Evolutionary conservation across 169 alveolate species (phyloP).

Genomic region (Toxoplasma gondii): DNA sequence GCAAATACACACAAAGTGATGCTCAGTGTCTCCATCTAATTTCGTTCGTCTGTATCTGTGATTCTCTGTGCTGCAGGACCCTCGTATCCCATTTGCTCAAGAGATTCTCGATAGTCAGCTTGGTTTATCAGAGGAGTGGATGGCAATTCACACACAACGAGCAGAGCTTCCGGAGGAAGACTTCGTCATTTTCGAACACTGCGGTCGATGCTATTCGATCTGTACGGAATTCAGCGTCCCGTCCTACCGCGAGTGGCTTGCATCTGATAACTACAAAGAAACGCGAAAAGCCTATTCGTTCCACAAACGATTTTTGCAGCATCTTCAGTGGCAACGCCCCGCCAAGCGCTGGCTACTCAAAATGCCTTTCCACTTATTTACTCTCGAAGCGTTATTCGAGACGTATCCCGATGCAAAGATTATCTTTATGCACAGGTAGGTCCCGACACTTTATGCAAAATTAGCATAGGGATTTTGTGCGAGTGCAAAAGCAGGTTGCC

Average conservation of each 20-base stretch:
- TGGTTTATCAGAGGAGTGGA: slow-evolving; percentile 71
- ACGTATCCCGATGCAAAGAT: slow-evolving; percentile 71
- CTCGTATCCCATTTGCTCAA: slow-evolving; percentile 68
- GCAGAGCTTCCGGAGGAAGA: slow-evolving; percentile 73
- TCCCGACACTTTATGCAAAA: too few species aligned
- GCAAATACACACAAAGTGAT: neutral
- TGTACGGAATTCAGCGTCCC: slow-evolving; percentile 68
- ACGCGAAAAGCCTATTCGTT: slow-evolving; percentile 65
- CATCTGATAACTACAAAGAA: slow-evolving; percentile 63
- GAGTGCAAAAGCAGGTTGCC: neutral
- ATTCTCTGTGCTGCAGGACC: slow-evolving; percentile 61
- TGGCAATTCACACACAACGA: slow-evolving; percentile 71
- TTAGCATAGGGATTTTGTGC: too few species aligned
- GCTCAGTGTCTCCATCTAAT: neutral
- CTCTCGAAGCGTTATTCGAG: slow-evolving; percentile 72
- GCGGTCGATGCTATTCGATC: slow-evolving; percentile 70
- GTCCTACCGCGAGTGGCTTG: slow-evolving; percentile 67
- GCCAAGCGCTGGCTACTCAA: slow-evolving; percentile 71
- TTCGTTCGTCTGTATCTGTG: neutral
- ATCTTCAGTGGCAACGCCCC: slow-evolving; percentile 71
- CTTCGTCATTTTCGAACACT: slow-evolving; percentile 71
- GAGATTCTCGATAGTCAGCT: slow-evolving; percentile 69
- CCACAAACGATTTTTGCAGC: slow-evolving; percentile 74
- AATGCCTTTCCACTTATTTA: slow-evolving; percentile 73
- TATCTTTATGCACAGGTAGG: slow-evolving; percentile 69